These are phyloP conservation scores for Triangularia setosa DNA, from an alignment of 2,329 filamentous ascomycete species.

Conservation along the genomic window DNA sequence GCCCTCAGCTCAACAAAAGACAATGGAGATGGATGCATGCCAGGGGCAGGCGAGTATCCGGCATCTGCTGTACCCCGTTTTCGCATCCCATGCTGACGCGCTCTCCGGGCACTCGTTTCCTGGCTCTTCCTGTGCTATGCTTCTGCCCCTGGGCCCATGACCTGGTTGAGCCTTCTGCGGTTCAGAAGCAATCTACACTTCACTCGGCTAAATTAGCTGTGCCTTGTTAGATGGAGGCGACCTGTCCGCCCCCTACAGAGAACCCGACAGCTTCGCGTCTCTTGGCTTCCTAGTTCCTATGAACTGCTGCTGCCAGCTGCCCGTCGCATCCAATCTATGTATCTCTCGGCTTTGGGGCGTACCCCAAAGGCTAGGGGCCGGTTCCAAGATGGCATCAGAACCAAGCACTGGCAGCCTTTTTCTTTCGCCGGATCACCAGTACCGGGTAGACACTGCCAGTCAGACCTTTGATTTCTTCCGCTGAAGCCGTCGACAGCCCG, in stretches of 20 bases:
- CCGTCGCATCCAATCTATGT: conserved; percentile 15
- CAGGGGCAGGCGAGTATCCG: conserved; percentile 12
- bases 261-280: conserved; percentile 11
- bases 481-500: conserved; percentile 5
- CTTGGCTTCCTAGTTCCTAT: conserved; percentile 14
- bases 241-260: conserved; percentile 13
- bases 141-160: conserved; percentile 20
- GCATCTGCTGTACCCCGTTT: conserved; percentile 5
- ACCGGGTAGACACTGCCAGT: not conserved
- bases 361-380: not conserved
- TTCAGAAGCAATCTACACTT: conserved; percentile 23
- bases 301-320: conserved; percentile 14
- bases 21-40: conserved; percentile 9
- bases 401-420: not conserved
- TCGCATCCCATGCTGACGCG: conserved; percentile 1
- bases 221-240: conserved; percentile 20
- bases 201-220: conserved; percentile 28
- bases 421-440: not conserved
- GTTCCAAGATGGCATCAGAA: conserved; percentile 1
- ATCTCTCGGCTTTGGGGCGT: conserved; percentile 12
- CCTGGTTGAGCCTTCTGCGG: conserved; percentile 24
- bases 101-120: conserved; percentile 4
- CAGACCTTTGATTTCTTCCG: not conserved
- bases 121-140: conserved; percentile 1
- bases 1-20: not conserved